Evolutionary conservation across 352 stramenopile species (phyloP).

Genomic region (Phytophthora ramorum): DNA sequence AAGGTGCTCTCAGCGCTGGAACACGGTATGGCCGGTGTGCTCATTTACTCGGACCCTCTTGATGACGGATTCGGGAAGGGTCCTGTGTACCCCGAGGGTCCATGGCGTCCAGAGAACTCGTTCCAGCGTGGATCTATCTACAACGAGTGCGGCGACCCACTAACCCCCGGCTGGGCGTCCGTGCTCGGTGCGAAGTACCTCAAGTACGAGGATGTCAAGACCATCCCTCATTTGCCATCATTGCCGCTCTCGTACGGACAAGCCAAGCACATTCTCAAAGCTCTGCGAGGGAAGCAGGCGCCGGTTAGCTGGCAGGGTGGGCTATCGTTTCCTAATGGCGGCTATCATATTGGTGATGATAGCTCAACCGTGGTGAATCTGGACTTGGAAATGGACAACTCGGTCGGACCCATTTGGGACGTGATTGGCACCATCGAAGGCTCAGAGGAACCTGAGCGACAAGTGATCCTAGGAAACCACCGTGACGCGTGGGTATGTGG

Average conservation of each 20-base stretch:
- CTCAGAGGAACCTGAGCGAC: conserved; percentile 51
- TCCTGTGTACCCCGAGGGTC: conserved; percentile 78
- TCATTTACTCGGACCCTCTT: conserved; percentile 90
- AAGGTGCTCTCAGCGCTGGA: conserved; percentile 82
- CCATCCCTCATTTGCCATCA: conserved; percentile 73
- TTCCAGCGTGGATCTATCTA: conserved; percentile 89
- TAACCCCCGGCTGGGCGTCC: conserved; percentile 49
- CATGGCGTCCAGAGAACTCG: conserved; percentile 73
- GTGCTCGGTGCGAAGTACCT: conserved; percentile 48
- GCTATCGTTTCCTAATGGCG: conserved; percentile 45
- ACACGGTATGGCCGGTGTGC: conserved; percentile 68
- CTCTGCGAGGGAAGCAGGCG: conserved; percentile 58
- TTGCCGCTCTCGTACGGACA: conserved; percentile 83
- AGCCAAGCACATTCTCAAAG: conserved; percentile 67
- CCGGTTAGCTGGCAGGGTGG: conserved; percentile 65
- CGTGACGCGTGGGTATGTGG: conserved; percentile 91
- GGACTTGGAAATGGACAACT: conserved; percentile 80
- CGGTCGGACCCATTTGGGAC: conserved; percentile 82
- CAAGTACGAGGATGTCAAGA: conserved; percentile 51
- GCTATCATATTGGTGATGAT: conserved; percentile 80
- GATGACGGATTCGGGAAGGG: conserved; percentile 81
- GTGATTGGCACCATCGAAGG: conserved; percentile 85
- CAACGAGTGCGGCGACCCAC: conserved; percentile 82
- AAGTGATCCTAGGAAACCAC: conserved; percentile 90
- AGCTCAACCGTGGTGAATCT: conserved; percentile 59